These are phyloP conservation scores for Triglochin maritima DNA, from an alignment of 106 monocot genomes.

Conservation along the genomic window DNA sequence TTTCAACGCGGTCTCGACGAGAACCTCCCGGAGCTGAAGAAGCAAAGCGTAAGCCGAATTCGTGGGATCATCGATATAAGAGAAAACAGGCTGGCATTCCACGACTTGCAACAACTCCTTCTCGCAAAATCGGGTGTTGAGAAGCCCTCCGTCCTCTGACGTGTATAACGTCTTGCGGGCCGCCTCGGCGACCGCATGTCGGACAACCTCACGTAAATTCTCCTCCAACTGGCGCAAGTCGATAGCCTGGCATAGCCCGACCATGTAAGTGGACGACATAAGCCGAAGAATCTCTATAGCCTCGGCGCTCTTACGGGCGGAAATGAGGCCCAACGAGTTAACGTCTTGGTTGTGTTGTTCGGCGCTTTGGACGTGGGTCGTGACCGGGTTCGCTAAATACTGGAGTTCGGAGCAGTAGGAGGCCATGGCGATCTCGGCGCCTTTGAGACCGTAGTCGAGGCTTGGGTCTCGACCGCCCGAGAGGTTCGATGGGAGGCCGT, in stretches of 20 bases:
- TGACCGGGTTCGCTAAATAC: constrained; percentile 48
- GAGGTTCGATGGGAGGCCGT: constrained; percentile 76
- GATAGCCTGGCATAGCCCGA: constrained; percentile 15
- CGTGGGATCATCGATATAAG: constrained; percentile 21
- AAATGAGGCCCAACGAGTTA: constrained; percentile 56
- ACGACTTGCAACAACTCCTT: constrained; percentile 14
- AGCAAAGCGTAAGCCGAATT: constrained; percentile 15
- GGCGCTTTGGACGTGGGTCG: constrained; percentile 67
- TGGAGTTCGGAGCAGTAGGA: constrained; percentile 71
- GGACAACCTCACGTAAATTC: constrained; percentile 11
- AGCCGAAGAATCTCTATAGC: constrained; percentile 52
- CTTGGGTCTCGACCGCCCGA: constrained; percentile 9
- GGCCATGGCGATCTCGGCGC: constrained; percentile 65
- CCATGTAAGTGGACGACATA: constrained; percentile 34
- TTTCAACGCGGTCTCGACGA: constrained; percentile 8
- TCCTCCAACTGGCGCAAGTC: constrained; percentile 15
- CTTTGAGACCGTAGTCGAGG: constrained; percentile 57
- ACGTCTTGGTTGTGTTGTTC: constrained; percentile 79
- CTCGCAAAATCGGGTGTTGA: constrained; percentile 15
- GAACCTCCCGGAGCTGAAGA: constrained; percentile 17
- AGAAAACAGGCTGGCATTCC: constrained; percentile 18
- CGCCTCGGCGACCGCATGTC: constrained; percentile 4
- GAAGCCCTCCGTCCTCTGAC: constrained; percentile 6
- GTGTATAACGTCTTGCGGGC: constrained; percentile 14
- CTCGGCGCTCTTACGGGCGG: constrained; percentile 51